Conservation (phyloP, 2,329 filamentous ascomycete species). For the Cryphonectria japonica region DNA sequence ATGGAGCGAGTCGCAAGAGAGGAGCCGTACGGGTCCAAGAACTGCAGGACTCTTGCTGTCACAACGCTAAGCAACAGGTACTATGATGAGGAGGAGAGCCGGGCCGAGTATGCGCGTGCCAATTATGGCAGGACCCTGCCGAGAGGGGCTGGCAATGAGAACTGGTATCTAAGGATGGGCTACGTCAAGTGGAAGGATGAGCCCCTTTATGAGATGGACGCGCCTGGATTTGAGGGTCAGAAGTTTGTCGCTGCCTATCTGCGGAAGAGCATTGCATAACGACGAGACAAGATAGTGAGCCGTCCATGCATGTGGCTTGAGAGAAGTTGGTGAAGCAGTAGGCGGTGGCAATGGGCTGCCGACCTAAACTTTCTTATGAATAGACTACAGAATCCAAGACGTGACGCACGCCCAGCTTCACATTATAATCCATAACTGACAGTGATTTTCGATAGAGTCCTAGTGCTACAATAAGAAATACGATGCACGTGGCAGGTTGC, state of each 20-base stretch:
- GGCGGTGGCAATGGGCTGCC: too few relatives aligned
- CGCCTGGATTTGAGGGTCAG: background rate
- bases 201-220: background rate
- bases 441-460: background rate
- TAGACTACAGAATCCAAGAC: background rate
- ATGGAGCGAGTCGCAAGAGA: constrained; percentile 24
- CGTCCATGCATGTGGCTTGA: background rate
- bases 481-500: background rate
- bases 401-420: too few relatives aligned
- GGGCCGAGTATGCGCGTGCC: constrained; percentile 16
- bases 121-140: constrained; percentile 3
- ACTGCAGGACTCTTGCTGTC: constrained; percentile 26
- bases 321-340: too few relatives aligned
- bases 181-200: constrained; percentile 29
- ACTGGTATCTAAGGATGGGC: constrained; percentile 29
- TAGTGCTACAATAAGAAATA: background rate
- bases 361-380: background rate
- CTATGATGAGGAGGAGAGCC: constrained; percentile 27
- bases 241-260: constrained; percentile 17
- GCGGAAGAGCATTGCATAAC: constrained; percentile 13
- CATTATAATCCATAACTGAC: background rate
- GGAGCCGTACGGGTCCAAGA: constrained; percentile 30
- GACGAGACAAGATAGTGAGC: background rate
- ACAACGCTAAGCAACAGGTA: constrained; percentile 27
- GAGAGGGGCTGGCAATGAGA: constrained; percentile 24